Conservation (phyloP, 2,329 filamentous ascomycete species). For the Diaporthe citrichinensis region DNA sequence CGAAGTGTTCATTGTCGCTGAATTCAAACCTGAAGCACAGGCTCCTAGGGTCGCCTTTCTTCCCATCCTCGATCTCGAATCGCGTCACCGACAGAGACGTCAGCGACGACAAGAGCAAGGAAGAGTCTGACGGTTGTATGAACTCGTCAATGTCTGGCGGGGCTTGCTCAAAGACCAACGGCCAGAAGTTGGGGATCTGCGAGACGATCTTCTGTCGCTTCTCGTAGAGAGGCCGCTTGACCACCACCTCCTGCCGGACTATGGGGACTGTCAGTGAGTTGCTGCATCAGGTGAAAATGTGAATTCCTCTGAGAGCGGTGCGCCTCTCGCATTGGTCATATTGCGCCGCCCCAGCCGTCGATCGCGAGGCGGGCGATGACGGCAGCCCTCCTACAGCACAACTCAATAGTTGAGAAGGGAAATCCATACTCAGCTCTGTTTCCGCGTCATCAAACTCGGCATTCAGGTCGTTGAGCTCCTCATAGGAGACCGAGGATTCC, state of each 20-base stretch:
- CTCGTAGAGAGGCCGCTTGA: slow-evolving; percentile 80
- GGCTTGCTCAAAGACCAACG: slow-evolving; percentile 90
- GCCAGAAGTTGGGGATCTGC: slow-evolving; percentile 91
- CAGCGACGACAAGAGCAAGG: slow-evolving; percentile 78
- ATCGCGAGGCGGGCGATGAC: background rate
- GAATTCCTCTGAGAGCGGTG: background rate
- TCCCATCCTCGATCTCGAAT: slow-evolving; percentile 79
- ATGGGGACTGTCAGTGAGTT: slow-evolving; percentile 41
- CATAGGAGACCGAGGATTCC: slow-evolving; percentile 71
- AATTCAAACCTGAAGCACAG: slow-evolving; percentile 85
- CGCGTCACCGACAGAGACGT: slow-evolving; percentile 79
- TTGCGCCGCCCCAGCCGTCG: background rate
- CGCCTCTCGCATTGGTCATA: background rate
- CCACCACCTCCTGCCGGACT: slow-evolving; percentile 81
- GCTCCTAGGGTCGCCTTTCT: slow-evolving; percentile 83
- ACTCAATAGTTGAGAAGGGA: background rate
- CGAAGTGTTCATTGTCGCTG: slow-evolving; percentile 84
- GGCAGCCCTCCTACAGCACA: background rate
- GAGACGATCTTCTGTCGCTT: slow-evolving; percentile 80
- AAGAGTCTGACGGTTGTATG: slow-evolving; percentile 85
- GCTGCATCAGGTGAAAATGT: background rate
- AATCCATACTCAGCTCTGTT: slow-evolving; percentile 81
- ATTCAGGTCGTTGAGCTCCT: slow-evolving; percentile 85
- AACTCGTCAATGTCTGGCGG: slow-evolving; percentile 89
- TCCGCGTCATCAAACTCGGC: slow-evolving; percentile 88